These are phyloP conservation scores for Pseudogymnoascus sp. DNA, from an alignment of 2,329 filamentous ascomycete genomes.

Conservation along the genomic window DNA sequence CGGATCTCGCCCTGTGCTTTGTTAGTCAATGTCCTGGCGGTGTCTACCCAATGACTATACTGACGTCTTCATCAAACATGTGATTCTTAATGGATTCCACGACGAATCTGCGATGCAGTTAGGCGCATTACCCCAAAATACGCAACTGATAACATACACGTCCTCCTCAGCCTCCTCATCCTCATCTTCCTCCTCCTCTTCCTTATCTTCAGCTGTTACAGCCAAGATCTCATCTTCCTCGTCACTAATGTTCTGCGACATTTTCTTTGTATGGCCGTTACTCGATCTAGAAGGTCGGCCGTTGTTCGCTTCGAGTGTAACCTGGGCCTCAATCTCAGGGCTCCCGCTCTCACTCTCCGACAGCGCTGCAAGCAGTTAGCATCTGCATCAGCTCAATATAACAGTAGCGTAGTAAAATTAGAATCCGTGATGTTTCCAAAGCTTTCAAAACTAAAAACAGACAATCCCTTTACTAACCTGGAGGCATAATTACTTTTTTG, in stretches of 20 bases:
- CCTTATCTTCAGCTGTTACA: constrained; percentile 19
- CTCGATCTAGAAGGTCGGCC: not conserved
- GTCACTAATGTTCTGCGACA: constrained; percentile 12
- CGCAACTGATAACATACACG: constrained; percentile 26
- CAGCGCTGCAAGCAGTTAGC: not conserved
- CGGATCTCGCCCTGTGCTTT: constrained; percentile 38
- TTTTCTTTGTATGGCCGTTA: not conserved
- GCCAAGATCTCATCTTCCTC: constrained; percentile 21
- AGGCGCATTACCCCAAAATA: not conserved
- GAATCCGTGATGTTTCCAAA: not conserved
- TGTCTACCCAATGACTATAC: not conserved
- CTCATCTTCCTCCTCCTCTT: constrained; percentile 31
- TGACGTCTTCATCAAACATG: constrained; percentile 45
- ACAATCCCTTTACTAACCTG: not conserved
- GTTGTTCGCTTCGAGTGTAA: not conserved
- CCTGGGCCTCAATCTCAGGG: not conserved
- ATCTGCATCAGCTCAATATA: not conserved
- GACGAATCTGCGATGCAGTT: constrained; percentile 1
- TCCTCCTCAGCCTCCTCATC: constrained; percentile 43
- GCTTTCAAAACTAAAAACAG: constrained; percentile 1
- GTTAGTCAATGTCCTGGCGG: not conserved
- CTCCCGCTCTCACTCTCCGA: not conserved
- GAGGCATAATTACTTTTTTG: not conserved
- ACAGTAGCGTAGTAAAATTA: not conserved
- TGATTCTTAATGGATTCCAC: constrained; percentile 70